Evolutionary conservation across 2,329 filamentous ascomycete species (phyloP), one percentile per base, ranked within the genome.

Genomic region (Neofusicoccum sp.): DNA sequence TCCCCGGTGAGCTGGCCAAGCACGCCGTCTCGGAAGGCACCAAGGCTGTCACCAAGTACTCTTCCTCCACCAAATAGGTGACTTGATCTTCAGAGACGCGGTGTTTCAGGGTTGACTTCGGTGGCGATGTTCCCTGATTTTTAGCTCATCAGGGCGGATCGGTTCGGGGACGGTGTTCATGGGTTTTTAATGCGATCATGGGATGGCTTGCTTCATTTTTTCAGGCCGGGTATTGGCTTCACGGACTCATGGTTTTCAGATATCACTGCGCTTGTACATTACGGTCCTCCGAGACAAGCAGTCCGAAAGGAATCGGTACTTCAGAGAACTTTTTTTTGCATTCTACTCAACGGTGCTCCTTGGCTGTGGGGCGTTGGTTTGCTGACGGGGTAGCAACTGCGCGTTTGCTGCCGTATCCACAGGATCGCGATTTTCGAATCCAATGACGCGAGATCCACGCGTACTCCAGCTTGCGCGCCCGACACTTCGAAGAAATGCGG

Each of bases 11-110:
- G 85, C 88, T 99, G 73, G 95, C 95, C 80, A 99, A 99, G 90
- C 95, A 99, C 84, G 95, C 95, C 72, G 95, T 99, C 54, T 99
- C 95, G 74, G 95, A 99, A 85, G 95, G 95, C 78, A 99, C 95
- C 80, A 99, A 99, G 92, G 95, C 95, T 64, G 95, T 99, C 73
- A 99, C 95, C 87, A 99, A 99, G 89, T 99, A 98, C 88, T 98
- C 94, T 72, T 97, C 94, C 65, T 97, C 94, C 78, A 95, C 93
- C 83, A 99, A 98, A 92, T 98, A 97, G 87, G 82, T 49, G 43
- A 49, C 61, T 63, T 58, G 39, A 47, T 58, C 52, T 63, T 62
- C 60, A 52, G 50, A 22, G 22, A 52, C 43, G 31, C 47, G 61
- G 61, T 56, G 50, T 54, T 63, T 63, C 52, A 37, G 61, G 52